phyloP scores from a whole-genome alignment of 2,329 filamentous ascomycete genomes.

The Trematosphaeria pertusa region DNA sequence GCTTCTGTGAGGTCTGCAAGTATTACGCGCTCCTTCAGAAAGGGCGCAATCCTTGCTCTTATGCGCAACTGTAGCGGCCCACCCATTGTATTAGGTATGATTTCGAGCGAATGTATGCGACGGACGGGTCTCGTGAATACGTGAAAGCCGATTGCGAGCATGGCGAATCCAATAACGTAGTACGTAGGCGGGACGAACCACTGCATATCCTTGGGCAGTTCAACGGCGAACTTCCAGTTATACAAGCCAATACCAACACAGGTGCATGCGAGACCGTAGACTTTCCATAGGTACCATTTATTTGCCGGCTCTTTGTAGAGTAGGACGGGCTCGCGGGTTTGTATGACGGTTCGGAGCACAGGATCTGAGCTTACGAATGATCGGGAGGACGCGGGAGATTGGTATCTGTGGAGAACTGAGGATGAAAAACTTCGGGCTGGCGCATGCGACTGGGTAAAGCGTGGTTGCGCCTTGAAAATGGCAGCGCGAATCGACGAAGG shows the following conservation, averaged over 20 bases:
- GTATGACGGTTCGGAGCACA: constrained; percentile 40
- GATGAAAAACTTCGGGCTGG: constrained; percentile 32
- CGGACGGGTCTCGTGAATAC: constrained; percentile 39
- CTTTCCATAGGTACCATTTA: constrained; percentile 34
- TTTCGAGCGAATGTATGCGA: constrained; percentile 37
- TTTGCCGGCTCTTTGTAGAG: constrained; percentile 41
- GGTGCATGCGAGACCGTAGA: constrained; percentile 37
- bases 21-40: constrained; percentile 36
- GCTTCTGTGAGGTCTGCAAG: constrained; percentile 35
- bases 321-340: constrained; percentile 39
- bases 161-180: constrained; percentile 35
- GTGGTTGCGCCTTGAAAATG: constrained; percentile 34
- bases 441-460: constrained; percentile 24
- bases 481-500: constrained; percentile 42
- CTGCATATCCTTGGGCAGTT: constrained; percentile 38
- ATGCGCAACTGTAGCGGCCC: constrained; percentile 41
- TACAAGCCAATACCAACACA: constrained; percentile 37
- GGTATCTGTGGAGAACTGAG: constrained; percentile 31
- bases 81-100: constrained; percentile 38
- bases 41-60: constrained; percentile 31
- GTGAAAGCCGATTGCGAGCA: constrained; percentile 39
- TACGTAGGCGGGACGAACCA: constrained; percentile 45
- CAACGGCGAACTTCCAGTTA: constrained; percentile 32
- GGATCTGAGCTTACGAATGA: constrained; percentile 36
- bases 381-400: constrained; percentile 5